Evolutionary conservation across 257 asterid species (phyloP).

Genomic region (Ocimum tenuiflorum): DNA sequence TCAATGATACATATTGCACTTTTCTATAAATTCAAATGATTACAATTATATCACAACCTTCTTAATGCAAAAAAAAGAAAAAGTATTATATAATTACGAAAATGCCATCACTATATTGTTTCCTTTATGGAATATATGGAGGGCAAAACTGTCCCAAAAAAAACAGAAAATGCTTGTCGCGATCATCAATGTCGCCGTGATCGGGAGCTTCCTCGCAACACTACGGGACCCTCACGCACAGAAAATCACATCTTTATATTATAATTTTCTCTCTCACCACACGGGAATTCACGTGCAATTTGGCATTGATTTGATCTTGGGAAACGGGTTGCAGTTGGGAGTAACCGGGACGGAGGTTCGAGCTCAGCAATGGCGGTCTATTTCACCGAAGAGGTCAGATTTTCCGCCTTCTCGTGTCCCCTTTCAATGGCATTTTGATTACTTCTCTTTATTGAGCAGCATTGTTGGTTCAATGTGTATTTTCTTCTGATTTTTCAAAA

Average conservation of each 20-base stretch:
- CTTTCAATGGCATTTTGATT: too few relatives aligned
- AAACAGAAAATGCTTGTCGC: constrained; percentile 30
- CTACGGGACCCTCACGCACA: not conserved
- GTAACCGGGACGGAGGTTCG: not conserved
- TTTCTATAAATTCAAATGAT: too few relatives aligned
- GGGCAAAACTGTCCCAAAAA: constrained; percentile 22
- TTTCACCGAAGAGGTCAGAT: constrained; percentile 26
- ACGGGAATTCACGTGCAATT: constrained; percentile 19
- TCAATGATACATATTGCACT: too few relatives aligned
- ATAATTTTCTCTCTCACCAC: not conserved
- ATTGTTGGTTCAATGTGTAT: not conserved
- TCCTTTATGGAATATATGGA: too few relatives aligned
- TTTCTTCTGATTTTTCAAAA: not conserved
- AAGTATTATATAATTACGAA: too few relatives aligned
- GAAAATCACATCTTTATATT: too few relatives aligned
- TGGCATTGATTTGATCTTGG: constrained; percentile 2
- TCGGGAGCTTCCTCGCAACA: constrained; percentile 26
- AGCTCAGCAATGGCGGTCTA: constrained; percentile 30
- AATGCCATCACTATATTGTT: too few relatives aligned
- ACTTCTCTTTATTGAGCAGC: constrained; percentile 4
- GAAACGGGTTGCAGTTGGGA: constrained; percentile 1
- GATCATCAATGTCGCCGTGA: constrained; percentile 13
- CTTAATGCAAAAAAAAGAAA: too few relatives aligned
- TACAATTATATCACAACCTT: too few relatives aligned
- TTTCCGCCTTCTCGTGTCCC: not conserved